Evolutionary conservation across 2,329 filamentous ascomycete genomes (phyloP).

Genomic region (Colletotrichum cereale): DNA sequence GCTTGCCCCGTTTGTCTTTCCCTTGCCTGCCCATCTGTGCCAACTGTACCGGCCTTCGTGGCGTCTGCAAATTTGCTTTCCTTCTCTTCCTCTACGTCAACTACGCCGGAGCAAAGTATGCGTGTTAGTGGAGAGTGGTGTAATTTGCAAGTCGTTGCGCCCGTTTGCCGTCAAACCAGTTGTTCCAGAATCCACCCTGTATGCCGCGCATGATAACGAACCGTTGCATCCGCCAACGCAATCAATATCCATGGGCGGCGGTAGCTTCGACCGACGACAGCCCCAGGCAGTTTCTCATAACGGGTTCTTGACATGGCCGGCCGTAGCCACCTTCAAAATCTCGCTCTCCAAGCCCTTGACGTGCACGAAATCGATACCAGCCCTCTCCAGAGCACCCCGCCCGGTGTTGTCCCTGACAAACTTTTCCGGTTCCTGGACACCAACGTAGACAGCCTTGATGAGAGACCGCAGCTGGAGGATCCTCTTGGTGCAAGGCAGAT

Average conservation of each 20-base stretch:
- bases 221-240: slow-evolving; percentile 3
- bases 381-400: slow-evolving; percentile 74
- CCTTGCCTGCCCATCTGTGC: neutral
- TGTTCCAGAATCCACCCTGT: neutral
- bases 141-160: neutral
- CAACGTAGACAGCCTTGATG: slow-evolving; percentile 85
- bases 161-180: neutral
- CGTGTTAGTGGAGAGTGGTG: neutral
- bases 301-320: slow-evolving; percentile 71
- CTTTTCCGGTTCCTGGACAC: slow-evolving; percentile 88
- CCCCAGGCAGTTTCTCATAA: neutral
- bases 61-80: neutral
- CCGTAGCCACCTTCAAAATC: slow-evolving; percentile 85
- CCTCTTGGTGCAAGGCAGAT: slow-evolving; percentile 82
- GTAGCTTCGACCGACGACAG: neutral
- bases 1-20: neutral
- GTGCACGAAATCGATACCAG: slow-evolving; percentile 80
- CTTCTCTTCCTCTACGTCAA: neutral
- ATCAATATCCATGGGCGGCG: neutral
- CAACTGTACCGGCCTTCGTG: neutral
- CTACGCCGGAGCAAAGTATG: no score
- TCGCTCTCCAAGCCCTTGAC: slow-evolving; percentile 82
- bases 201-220: neutral
- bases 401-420: slow-evolving; percentile 90
- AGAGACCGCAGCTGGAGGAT: slow-evolving; percentile 73